Evolutionary conservation across 495 filamentous ascomycete species (phyloP).

Genomic region (Bathelium albidoporum): DNA sequence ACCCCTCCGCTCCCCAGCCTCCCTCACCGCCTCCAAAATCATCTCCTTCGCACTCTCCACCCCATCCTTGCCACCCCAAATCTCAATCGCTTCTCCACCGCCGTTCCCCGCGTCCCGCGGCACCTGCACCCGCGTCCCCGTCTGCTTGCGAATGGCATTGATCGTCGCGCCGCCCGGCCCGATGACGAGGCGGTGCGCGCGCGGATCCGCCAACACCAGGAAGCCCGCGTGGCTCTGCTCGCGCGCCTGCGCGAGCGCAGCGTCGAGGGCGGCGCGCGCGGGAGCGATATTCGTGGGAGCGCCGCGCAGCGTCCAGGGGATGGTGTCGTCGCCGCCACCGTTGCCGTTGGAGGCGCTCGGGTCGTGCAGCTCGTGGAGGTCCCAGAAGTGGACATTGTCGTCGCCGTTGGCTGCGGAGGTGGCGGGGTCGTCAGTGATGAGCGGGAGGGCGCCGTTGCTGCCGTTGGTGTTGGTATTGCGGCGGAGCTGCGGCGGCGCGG

Average conservation of each 20-base stretch:
- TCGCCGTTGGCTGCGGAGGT: constrained; percentile 21
- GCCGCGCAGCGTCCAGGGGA: constrained; percentile 86
- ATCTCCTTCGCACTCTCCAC: constrained; percentile 80
- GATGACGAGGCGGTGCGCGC: constrained; percentile 81
- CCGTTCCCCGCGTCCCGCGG: constrained; percentile 66
- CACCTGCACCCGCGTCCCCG: constrained; percentile 83
- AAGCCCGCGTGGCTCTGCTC: constrained; percentile 70
- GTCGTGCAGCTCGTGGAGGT: constrained; percentile 50
- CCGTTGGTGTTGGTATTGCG: constrained; percentile 41
- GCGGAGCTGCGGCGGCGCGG: constrained; percentile 36
- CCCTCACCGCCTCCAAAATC: constrained; percentile 70
- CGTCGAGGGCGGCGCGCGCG: constrained; percentile 60
- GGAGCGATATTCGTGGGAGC: constrained; percentile 60
- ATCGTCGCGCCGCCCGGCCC: constrained; percentile 83
- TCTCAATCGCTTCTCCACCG: constrained; percentile 75
- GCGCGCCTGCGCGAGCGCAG: constrained; percentile 59
- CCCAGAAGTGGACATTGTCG: constrained; percentile 66
- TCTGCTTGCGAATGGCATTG: constrained; percentile 83
- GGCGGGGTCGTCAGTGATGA: constrained; percentile 76
- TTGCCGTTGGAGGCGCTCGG: constrained; percentile 30
- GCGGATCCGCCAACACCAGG: constrained; percentile 79
- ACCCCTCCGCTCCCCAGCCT: constrained; percentile 26
- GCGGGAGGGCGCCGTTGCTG: constrained; percentile 55
- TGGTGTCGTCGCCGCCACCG: constrained; percentile 53
- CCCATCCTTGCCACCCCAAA: constrained; percentile 65